Percentiles rank a stretch among this genome's conserved stretches.
Conservation (phyloP, 169 alveolate species). For the Nephromyces sp. region DNA sequence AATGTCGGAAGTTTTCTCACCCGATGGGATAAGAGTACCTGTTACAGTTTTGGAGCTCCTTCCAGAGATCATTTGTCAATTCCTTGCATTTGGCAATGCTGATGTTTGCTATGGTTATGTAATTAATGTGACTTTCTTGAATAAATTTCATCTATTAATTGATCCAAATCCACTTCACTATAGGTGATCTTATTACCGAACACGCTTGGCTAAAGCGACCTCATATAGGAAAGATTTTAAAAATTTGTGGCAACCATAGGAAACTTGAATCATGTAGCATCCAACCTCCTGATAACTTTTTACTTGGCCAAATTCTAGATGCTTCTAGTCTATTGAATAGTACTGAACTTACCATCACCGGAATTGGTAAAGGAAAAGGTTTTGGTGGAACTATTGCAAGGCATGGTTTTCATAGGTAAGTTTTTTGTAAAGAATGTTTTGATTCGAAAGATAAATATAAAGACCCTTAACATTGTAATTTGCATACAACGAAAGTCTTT, state of each 20-base stretch:
- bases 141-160: neutral
- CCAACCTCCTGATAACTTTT: conserved; percentile 69
- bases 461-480: neutral
- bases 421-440: neutral
- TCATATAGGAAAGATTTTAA: neutral
- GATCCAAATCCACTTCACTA: neutral
- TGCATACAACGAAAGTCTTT: neutral
- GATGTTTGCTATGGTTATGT: conserved; percentile 50
- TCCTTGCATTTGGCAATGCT: conserved; percentile 54
- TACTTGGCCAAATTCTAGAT: conserved; percentile 67
- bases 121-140: neutral
- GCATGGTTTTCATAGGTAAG: conserved; percentile 77
- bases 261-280: conserved; percentile 50
- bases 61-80: conserved; percentile 51
- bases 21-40: conserved; percentile 53
- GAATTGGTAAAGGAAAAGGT: conserved; percentile 82
- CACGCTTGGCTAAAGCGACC: neutral
- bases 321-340: conserved; percentile 65
- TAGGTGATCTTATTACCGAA: neutral
- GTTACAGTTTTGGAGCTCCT: conserved; percentile 48
- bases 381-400: conserved; percentile 79
- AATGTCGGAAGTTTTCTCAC: conserved; percentile 51
- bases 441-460: neutral
- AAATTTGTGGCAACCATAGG: conserved; percentile 39
- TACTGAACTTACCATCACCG: conserved; percentile 73